phyloP scores from a whole-genome alignment of 1,284 basidiomycete species.

The Mixia osmundae region DNA sequence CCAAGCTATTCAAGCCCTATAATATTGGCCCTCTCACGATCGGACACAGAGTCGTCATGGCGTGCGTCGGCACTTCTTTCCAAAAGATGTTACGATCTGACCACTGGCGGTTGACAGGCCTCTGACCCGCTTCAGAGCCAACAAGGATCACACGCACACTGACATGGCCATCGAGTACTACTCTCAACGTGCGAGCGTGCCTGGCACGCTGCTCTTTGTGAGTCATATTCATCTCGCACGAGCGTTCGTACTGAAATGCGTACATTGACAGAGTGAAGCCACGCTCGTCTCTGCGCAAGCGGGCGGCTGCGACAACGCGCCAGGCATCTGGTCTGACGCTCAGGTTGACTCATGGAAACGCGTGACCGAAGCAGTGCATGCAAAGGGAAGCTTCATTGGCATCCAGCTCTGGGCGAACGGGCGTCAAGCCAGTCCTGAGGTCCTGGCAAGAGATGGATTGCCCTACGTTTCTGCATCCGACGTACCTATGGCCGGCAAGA shows the following conservation, averaged over 20 bases:
- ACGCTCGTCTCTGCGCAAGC: conserved; percentile 23
- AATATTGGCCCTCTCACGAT: conserved; percentile 26
- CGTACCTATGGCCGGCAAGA: conserved; percentile 25
- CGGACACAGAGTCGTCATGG: conserved; percentile 29
- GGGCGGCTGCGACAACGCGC: conserved; percentile 19
- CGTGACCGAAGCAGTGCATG: conserved; percentile 22
- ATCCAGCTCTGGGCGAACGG: conserved; percentile 32
- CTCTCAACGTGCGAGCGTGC: conserved; percentile 25
- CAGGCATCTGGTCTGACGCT: conserved; percentile 28
- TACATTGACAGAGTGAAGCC: too few species aligned
- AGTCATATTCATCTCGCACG: too few species aligned
- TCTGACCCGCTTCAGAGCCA: too few species aligned
- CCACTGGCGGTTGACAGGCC: too few species aligned
- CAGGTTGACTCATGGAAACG: conserved; percentile 31
- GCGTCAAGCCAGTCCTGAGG: conserved; percentile 22
- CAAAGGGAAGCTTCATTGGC: too few species aligned
- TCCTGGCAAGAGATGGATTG: conserved; percentile 16
- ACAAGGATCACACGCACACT: too few species aligned
- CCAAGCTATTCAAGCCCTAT: conserved; percentile 27
- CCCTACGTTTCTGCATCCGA: conserved; percentile 25
- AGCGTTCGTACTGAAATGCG: too few species aligned
- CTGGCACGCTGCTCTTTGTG: conserved; percentile 31
- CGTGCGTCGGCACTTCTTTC: too few species aligned
- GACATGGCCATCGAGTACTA: conserved; percentile 25
- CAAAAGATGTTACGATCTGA: too few species aligned